Conservation (phyloP, 169 alveolate species). For the Plasmodium malariae region DNA sequence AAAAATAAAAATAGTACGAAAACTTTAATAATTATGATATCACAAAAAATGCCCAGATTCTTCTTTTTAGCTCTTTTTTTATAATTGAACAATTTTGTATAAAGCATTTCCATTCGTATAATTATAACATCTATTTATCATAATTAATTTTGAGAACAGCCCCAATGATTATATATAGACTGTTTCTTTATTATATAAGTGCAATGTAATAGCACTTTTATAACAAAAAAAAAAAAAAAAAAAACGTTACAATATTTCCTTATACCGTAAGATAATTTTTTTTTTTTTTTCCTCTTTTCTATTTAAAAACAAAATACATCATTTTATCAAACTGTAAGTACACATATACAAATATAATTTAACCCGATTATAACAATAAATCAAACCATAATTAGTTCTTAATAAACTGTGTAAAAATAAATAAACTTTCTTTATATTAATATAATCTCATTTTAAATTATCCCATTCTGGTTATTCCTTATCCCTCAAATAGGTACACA, state of each 20-base stretch:
- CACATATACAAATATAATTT: too few relatives aligned
- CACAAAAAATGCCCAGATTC: neutral
- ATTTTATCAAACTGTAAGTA: too few relatives aligned
- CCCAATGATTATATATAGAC: neutral
- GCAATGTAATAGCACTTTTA: neutral
- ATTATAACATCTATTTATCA: too few relatives aligned
- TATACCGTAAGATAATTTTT: neutral
- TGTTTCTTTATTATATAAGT: neutral
- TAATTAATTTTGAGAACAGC: too few relatives aligned
- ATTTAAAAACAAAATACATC: too few relatives aligned
- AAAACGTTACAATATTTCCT: neutral
- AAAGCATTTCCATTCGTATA: constrained; percentile 22
- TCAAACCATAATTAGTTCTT: too few relatives aligned
- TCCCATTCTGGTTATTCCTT: neutral
- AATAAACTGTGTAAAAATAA: too few relatives aligned
- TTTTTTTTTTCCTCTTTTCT: neutral
- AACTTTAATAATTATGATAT: constrained; percentile 16
- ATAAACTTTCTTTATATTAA: too few relatives aligned
- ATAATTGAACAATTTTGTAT: constrained; percentile 9
- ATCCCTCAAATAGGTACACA: neutral
- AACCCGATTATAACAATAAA: too few relatives aligned
- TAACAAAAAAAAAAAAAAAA: neutral
- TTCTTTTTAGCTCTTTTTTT: constrained; percentile 27
- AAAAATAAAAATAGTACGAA: constrained; percentile 9
- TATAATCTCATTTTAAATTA: neutral